Evolutionary conservation across 768 basidiomycete species (phyloP), one percentile per base, ranked within the genome.

Genomic region (Russula dissimulans): DNA sequence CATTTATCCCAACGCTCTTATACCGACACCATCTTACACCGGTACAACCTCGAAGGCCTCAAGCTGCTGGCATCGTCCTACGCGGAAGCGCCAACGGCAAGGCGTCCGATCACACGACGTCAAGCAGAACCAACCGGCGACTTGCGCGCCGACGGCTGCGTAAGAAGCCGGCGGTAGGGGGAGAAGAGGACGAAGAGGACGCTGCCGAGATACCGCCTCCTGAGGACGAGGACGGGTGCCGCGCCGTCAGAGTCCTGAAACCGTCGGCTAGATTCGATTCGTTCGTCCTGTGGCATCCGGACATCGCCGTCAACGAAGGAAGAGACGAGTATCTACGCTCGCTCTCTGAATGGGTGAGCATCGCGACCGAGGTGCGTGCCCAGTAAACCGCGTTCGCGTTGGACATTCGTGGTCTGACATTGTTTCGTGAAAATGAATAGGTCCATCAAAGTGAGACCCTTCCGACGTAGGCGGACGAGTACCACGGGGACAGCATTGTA

Each of bases 251-350:
- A 47, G 71, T 64, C 11, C 70, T 88, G 57, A 66, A 73, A 7
- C 79, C 85, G 4, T 72, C 74, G 3, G 78, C 80, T 0, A 77
- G 75, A 49, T 92, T 92, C 67, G 75, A 78, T 3, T 82, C 81
- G 1, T 81, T 92, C 64, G 79, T 81, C n/a, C 68, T 92, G 26
- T 92, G 90, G 90, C 77, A 83, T 59, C 79, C 85, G 4, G 91
- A 92, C 70, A 78, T 80, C 22, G 80, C 82, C 0, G 81, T 87
- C 1, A 84, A 91, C 61, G 83, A 83, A 54, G 80, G 78, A 3
- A 76, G 73, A 43, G 90, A 92, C 67, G 88, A 89, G 66, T 92
- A 91, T 69, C 70, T 79, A 48, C 77, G 87, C 15, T 73, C 85
- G 3, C 67, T 92, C 62, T 76, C 72, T 0, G 90, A 92, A 69